Percentiles rank a stretch among this genome's conserved stretches.
Evolutionary conservation across 1,284 basidiomycete species (phyloP).

Genomic region (Pterulicium gracile): DNA sequence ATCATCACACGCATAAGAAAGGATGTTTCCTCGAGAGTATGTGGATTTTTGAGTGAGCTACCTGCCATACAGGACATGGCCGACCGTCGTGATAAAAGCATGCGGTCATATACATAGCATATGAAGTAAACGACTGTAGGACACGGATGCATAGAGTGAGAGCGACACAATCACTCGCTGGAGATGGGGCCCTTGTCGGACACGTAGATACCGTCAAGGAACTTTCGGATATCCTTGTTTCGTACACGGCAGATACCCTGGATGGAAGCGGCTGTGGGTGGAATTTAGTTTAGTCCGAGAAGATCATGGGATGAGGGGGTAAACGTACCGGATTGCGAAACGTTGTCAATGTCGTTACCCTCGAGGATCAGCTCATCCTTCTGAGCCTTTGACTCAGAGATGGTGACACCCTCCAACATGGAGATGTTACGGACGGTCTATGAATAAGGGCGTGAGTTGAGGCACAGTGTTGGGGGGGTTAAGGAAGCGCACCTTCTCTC

Average conservation of each 20-base stretch:
- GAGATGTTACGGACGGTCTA: constrained; percentile 86
- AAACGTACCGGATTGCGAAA: constrained; percentile 80
- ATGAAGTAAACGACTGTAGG: constrained; percentile 10
- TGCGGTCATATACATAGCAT: constrained; percentile 6
- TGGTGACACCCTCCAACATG: constrained; percentile 86
- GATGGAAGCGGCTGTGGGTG: constrained; percentile 73
- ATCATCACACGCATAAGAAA: too few relatives aligned
- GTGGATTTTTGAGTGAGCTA: too few relatives aligned
- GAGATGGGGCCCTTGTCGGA: constrained; percentile 69
- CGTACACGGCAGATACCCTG: constrained; percentile 91
- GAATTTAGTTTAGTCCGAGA: constrained; percentile 7
- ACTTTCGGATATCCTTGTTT: constrained; percentile 98
- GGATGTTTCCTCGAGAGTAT: too few relatives aligned
- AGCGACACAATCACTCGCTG: constrained; percentile 20
- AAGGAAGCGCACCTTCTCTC: constrained; percentile 67
- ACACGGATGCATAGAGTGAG: constrained; percentile 2
- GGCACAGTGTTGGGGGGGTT: not conserved
- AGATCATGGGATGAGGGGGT: constrained; percentile 2
- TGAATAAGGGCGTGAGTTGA: constrained; percentile 1
- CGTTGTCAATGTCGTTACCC: constrained; percentile 92
- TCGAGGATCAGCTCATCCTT: constrained; percentile 94
- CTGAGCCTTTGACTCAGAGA: constrained; percentile 87
- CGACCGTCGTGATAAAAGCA: not conserved
- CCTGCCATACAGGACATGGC: not conserved
- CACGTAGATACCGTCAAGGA: constrained; percentile 88